phyloP scores from a whole-genome alignment of 2,329 filamentous ascomycete species.

The Corinectria fuckeliana region DNA sequence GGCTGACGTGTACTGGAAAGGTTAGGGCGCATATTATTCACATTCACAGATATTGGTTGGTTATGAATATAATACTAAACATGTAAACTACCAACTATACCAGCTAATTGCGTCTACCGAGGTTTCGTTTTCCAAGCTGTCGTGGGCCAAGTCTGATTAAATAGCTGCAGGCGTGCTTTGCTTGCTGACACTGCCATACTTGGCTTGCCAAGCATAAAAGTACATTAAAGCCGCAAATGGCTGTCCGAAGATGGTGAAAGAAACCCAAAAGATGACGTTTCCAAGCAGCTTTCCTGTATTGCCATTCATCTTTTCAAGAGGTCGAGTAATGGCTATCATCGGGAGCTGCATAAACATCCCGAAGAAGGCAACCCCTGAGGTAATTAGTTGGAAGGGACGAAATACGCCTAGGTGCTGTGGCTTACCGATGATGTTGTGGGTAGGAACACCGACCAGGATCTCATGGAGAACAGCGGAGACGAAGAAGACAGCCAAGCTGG shows the following conservation, averaged over 20 bases:
- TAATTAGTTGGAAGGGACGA: constrained; percentile 15
- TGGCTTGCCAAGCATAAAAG: constrained; percentile 98
- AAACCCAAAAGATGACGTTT: constrained; percentile 96
- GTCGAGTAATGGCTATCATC: constrained; percentile 80
- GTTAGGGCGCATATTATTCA: neutral
- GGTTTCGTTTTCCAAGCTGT: neutral
- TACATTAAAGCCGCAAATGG: constrained; percentile 91
- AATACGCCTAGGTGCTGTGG: neutral
- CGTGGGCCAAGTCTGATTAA: constrained; percentile 7
- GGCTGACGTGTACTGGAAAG: neutral
- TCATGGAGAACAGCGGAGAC: constrained; percentile 92
- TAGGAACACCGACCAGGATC: constrained; percentile 89
- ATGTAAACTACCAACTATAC: constrained; percentile 4
- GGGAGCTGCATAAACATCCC: constrained; percentile 96
- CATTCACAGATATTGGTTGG: constrained; percentile 5
- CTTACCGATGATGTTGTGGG: constrained; percentile 88
- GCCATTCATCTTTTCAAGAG: constrained; percentile 78
- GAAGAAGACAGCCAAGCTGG: constrained; percentile 84
- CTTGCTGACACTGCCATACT: constrained; percentile 83
- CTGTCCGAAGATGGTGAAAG: constrained; percentile 94
- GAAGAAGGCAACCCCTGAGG: constrained; percentile 81
- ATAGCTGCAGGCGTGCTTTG: constrained; percentile 31
- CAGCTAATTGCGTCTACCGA: constrained; percentile 6
- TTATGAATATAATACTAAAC: constrained; percentile 5
- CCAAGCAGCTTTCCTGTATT: constrained; percentile 78